Base-by-base conservation (phyloP, 192 early-diverging fungal genomes). In the Entomortierella lignicola region DNA sequence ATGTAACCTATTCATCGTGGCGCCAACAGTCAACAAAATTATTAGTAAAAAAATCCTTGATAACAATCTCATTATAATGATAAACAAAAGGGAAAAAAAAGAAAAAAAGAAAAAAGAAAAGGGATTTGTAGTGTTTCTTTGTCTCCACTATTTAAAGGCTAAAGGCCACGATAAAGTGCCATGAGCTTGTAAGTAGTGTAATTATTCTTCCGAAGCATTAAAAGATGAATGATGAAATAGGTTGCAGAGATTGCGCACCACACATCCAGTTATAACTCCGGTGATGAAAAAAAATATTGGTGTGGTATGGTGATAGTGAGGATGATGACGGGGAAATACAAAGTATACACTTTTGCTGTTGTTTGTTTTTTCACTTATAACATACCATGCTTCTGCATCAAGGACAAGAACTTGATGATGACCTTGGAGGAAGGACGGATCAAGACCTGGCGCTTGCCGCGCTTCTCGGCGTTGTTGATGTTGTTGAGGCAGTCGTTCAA, bases 401-500 rank as follows among this genome's bases (percentile, higher is more conserved):
- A 95, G 69, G 94, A 94, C 55, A 99, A 88, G 92, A 99, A 99
- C 91, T 96, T 97, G 90, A 97, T 89, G 70, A 99, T 93, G 85
- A 99, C 96, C 90, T 97, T 98, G 83, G 96, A 98, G 82, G 92
- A 93, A 74, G 98, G 98, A 72, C 96, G 94, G 85, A 99, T 86
- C 77, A 98, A 82, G 51, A 98, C 96, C 89, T 99, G 98, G 81
- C 96, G 94, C 92, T 97, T 97, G 60, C 98, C 98, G 82, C 90
- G 92, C 84, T 94, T 95, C 92, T 99, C 98, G 77, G 98, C 98
- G 85, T 99, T 99, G 92, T 92, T 93, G 86, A 99, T 98, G 89
- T 90, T 94, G 91, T 98, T 98, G 71, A 99, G 92, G 88, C 94
- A 96, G 88, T 99, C 96, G 91, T 93, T 93, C 86, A 85, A 82